These are phyloP conservation scores for Phytophthora tentaculata DNA, from an alignment of 352 stramenopile genomes.

Conservation along the genomic window DNA sequence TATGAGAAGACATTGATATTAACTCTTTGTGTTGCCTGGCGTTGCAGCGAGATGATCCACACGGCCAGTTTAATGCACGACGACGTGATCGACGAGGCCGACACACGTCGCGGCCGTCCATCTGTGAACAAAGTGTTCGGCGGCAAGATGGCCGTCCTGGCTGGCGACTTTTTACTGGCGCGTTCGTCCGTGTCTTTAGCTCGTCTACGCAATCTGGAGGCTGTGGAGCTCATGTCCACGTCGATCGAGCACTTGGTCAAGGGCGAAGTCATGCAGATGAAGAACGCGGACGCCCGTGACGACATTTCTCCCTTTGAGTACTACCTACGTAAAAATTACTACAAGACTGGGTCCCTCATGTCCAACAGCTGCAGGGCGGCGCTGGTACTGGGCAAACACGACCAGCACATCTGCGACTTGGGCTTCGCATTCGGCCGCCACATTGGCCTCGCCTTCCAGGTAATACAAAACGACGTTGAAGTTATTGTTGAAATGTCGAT, in stretches of 20 bases:
- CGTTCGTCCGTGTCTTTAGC: constrained; percentile 96
- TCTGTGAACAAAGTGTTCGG: constrained; percentile 98
- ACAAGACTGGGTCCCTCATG: constrained; percentile 99
- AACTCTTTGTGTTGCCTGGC: not conserved
- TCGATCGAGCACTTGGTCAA: constrained; percentile 99
- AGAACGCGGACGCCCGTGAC: constrained; percentile 74
- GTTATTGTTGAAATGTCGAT: constrained; percentile 4
- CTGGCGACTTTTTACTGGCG: constrained; percentile 97
- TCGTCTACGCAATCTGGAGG: constrained; percentile 94
- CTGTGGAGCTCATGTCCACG: constrained; percentile 98
- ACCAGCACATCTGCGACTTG: constrained; percentile 77
- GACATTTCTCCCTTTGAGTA: constrained; percentile 92
- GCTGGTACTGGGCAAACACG: constrained; percentile 93
- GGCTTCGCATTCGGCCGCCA: constrained; percentile 98
- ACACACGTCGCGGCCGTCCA: constrained; percentile 93
- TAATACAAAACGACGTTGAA: constrained; percentile 34
- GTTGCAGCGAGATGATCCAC: constrained; percentile 97
- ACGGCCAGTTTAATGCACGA: constrained; percentile 98
- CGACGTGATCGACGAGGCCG: constrained; percentile 98
- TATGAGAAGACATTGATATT: not conserved
- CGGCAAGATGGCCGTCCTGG: constrained; percentile 98
- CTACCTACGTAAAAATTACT: constrained; percentile 99
- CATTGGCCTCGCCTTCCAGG: constrained; percentile 98
- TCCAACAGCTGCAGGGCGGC: constrained; percentile 95
- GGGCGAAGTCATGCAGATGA: constrained; percentile 99